Percentiles rank a stretch among this genome's conserved stretches.
Conservation (phyloP, 257 asterid genomes). For the Nicotiana obtusifolia region DNA sequence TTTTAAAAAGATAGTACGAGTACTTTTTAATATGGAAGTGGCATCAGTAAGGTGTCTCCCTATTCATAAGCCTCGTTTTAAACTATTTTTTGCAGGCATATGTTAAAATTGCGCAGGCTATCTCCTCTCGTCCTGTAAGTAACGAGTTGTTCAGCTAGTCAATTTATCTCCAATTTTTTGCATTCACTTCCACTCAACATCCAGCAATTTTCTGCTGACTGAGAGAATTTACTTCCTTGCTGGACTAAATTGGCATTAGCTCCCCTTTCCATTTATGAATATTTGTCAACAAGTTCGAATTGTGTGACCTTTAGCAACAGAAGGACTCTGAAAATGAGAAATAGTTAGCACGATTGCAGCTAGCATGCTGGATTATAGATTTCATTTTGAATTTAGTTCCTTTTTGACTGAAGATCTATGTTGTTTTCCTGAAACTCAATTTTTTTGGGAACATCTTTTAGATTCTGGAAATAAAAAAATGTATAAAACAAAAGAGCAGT, state of each 20-base stretch:
- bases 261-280: not conserved
- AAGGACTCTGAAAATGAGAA: not conserved
- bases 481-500: not conserved
- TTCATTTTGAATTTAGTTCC: not conserved
- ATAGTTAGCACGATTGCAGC: not conserved
- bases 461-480: not conserved
- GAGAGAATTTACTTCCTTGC: not conserved
- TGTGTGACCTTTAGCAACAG: not conserved
- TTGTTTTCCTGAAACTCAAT: not conserved
- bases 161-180: not conserved
- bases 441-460: not conserved
- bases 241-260: not conserved
- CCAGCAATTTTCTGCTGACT: not conserved
- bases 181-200: not conserved
- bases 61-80: not conserved
- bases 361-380: not conserved
- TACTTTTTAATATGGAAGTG: not conserved
- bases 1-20: not conserved
- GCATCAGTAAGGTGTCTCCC: not conserved
- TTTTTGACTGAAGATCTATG: not conserved
- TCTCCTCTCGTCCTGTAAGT: conserved; percentile 94
- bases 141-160: not conserved
- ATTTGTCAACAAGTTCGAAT: not conserved
- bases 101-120: conserved; percentile 94
- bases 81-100: conserved; percentile 60